A percentile compares a stretch with the other conserved stretches of the same genome.
phyloP scores from a whole-genome alignment of 139 green algal species.

The Penium margaritaceum region DNA sequence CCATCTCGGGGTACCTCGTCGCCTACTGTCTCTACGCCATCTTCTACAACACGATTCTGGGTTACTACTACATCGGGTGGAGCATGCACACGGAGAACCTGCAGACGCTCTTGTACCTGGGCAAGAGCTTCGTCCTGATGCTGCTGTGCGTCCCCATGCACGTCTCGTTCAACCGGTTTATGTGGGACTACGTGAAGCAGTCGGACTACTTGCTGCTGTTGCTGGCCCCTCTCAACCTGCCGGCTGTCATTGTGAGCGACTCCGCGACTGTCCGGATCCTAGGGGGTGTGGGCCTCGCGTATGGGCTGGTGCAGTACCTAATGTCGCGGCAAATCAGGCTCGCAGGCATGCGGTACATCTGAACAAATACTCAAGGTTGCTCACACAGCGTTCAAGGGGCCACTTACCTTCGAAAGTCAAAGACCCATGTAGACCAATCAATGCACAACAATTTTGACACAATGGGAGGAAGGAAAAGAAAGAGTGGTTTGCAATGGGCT shows the following conservation, averaged over 20 bases:
- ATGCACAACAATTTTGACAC: too few relatives aligned
- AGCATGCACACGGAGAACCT: not conserved
- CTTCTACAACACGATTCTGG: slow-evolving; percentile 1
- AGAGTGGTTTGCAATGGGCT: too few relatives aligned
- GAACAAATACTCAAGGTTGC: too few relatives aligned
- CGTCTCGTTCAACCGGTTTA: slow-evolving; percentile 50
- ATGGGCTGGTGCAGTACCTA: slow-evolving; percentile 54
- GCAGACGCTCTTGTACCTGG: not conserved
- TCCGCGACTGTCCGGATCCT: slow-evolving; percentile 47
- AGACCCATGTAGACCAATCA: too few relatives aligned
- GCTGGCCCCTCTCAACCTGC: slow-evolving; percentile 55
- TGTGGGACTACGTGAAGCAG: slow-evolving; percentile 53
- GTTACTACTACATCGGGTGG: not conserved
- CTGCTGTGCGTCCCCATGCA: slow-evolving; percentile 49
- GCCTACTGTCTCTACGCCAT: not conserved
- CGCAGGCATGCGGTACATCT: slow-evolving; percentile 54
- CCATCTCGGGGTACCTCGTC: slow-evolving; percentile 26
- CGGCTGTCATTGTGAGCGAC: slow-evolving; percentile 50
- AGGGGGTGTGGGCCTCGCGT: slow-evolving; percentile 43
- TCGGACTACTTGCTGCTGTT: slow-evolving; percentile 48
- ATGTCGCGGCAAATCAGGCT: slow-evolving; percentile 50
- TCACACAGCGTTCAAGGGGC: too few relatives aligned
- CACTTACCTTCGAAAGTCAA: too few relatives aligned
- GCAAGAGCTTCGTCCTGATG: slow-evolving; percentile 28
- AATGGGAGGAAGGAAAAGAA: too few relatives aligned